These are phyloP conservation scores for Silene noctiflora DNA, from an alignment of 179 eudicot genomes.

Conservation along the genomic window DNA sequence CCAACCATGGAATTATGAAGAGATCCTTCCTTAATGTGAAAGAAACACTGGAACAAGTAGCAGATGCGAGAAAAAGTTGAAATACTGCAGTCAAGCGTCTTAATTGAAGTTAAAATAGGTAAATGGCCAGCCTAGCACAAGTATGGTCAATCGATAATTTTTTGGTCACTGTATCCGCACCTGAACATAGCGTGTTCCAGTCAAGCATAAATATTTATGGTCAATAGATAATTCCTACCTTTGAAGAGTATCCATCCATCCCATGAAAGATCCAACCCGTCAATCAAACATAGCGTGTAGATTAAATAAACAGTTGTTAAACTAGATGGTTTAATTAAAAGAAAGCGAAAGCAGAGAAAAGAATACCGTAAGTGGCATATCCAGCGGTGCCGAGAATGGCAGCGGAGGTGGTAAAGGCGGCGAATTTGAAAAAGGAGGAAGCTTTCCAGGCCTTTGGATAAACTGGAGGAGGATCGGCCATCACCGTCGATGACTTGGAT, in stretches of 20 bases:
- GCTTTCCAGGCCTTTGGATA: not conserved
- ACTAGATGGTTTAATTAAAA: not conserved
- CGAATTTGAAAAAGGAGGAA: constrained; percentile 19
- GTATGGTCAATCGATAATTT: too few relatives aligned
- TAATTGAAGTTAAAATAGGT: too few relatives aligned
- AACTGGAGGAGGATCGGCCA: not conserved
- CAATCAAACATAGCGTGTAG: too few relatives aligned
- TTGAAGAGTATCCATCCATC: too few relatives aligned
- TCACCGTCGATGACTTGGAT: constrained; percentile 11
- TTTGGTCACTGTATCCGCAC: too few relatives aligned
- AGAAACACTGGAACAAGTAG: not conserved
- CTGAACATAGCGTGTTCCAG: too few relatives aligned
- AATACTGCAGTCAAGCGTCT: not conserved
- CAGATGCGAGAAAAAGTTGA: not conserved
- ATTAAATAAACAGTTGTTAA: too few relatives aligned
- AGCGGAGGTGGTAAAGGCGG: constrained; percentile 19
- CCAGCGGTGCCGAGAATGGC: constrained; percentile 28
- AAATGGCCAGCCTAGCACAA: too few relatives aligned
- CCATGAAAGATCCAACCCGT: too few relatives aligned
- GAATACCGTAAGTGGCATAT: constrained; percentile 35
- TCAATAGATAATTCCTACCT: too few relatives aligned
- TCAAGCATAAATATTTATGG: too few relatives aligned
- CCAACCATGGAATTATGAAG: not conserved
- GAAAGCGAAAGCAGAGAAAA: too few relatives aligned
- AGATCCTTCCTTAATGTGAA: not conserved